Evolutionary conservation across 2,329 filamentous ascomycete genomes (phyloP).

Genomic region (Lasiodiplodia theobromae): DNA sequence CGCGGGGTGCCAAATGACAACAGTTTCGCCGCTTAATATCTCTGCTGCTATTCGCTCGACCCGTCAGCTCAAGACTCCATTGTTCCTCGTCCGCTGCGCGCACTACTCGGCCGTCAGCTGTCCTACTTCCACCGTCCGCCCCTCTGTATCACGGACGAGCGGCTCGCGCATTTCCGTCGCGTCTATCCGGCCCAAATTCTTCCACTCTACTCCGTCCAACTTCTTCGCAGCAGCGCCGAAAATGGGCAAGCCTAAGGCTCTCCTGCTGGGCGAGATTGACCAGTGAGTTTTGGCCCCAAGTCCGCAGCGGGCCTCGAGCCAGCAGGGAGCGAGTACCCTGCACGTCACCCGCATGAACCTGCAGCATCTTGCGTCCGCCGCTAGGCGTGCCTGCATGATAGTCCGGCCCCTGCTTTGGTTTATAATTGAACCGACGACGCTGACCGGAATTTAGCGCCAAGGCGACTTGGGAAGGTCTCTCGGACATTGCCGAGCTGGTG

Average conservation of each 20-base stretch:
- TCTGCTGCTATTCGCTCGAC: slow-evolving; percentile 6
- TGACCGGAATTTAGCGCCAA: slow-evolving; percentile 63
- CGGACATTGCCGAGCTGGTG: slow-evolving; percentile 69
- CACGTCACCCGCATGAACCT: slow-evolving; percentile 2
- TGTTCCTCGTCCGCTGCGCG: not conserved
- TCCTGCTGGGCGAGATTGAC: slow-evolving; percentile 68
- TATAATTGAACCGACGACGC: too few relatives aligned
- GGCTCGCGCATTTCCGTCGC: slow-evolving; percentile 15
- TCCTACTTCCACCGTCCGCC: not conserved
- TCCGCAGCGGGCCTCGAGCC: not conserved
- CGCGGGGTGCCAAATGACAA: slow-evolving; percentile 13
- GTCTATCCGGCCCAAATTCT: not conserved
- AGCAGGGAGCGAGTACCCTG: slow-evolving; percentile 7
- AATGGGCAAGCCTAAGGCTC: slow-evolving; percentile 63
- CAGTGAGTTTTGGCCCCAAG: slow-evolving; percentile 59
- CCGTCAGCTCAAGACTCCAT: not conserved
- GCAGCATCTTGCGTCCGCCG: not conserved
- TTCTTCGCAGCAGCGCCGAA: slow-evolving; percentile 12
- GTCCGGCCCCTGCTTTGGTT: slow-evolving; percentile 4
- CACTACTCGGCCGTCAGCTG: not conserved
- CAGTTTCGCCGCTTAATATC: not conserved
- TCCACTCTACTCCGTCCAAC: not conserved
- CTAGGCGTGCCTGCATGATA: slow-evolving; percentile 5
- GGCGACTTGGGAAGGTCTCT: slow-evolving; percentile 68
- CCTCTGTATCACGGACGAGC: not conserved